phyloP scores from a whole-genome alignment of 352 stramenopile species.

The Phytophthora pinifolia region DNA sequence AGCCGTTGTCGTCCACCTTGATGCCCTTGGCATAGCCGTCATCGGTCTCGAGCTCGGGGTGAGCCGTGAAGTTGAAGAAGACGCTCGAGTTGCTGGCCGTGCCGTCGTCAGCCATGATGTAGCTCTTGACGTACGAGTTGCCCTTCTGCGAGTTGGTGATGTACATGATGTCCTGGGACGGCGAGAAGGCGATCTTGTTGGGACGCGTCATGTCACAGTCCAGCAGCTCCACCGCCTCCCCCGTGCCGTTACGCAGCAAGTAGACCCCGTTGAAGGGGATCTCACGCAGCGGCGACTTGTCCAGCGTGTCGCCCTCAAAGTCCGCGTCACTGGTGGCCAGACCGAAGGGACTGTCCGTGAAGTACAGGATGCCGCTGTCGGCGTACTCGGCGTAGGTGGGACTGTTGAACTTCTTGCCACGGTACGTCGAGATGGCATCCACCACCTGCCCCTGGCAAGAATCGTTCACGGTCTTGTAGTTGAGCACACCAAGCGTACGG shows the following conservation, averaged over 20 bases:
- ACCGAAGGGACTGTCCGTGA: slow-evolving; percentile 78
- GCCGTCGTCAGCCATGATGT: slow-evolving; percentile 54
- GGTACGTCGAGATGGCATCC: slow-evolving; percentile 72
- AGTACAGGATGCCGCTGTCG: slow-evolving; percentile 69
- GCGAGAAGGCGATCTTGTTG: slow-evolving; percentile 86
- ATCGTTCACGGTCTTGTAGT: slow-evolving; percentile 50
- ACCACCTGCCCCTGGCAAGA: slow-evolving; percentile 72
- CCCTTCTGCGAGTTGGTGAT: slow-evolving; percentile 76
- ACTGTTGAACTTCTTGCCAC: slow-evolving; percentile 80
- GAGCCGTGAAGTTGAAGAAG: slow-evolving; percentile 81
- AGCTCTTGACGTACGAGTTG: slow-evolving; percentile 82
- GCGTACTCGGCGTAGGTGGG: slow-evolving; percentile 70
- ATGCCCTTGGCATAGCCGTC: slow-evolving; percentile 69
- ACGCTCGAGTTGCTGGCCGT: slow-evolving; percentile 47
- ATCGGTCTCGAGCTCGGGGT: slow-evolving; percentile 60
- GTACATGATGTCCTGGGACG: slow-evolving; percentile 73
- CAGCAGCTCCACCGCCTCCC: slow-evolving; percentile 52
- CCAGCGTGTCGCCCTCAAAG: slow-evolving; percentile 62
- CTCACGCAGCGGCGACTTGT: slow-evolving; percentile 69
- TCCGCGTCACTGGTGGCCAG: slow-evolving; percentile 58
- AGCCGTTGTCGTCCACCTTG: slow-evolving; percentile 72
- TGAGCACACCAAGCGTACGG: slow-evolving; percentile 70
- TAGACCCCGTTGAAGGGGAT: slow-evolving; percentile 84
- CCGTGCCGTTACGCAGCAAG: slow-evolving; percentile 52
- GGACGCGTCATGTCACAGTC: slow-evolving; percentile 77